A percentile compares a stretch with the other conserved stretches of the same genome.
Evolutionary conservation across 2,329 filamentous ascomycete species (phyloP).

Genomic region (Thelonectria olida): DNA sequence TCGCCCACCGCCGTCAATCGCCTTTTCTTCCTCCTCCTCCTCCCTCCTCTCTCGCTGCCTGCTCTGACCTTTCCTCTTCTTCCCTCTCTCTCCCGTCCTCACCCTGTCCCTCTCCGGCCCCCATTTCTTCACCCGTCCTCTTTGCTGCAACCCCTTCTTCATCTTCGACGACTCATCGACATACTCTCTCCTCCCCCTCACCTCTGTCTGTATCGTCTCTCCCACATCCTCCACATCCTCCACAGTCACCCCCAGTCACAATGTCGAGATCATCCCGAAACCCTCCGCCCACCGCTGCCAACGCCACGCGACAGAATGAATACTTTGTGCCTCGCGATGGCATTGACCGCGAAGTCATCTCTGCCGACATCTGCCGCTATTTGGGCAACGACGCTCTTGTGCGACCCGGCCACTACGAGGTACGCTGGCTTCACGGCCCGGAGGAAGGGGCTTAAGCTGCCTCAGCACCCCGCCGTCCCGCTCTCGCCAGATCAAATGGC

Average conservation of each 20-base stretch:
- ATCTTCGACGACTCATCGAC: slow-evolving; percentile 26
- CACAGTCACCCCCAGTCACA: slow-evolving; percentile 40
- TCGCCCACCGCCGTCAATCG: slow-evolving; percentile 38
- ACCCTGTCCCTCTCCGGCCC: slow-evolving; percentile 29
- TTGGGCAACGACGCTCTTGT: slow-evolving; percentile 84
- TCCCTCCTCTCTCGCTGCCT: slow-evolving; percentile 36
- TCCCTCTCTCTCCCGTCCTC: slow-evolving; percentile 33
- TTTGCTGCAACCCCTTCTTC: slow-evolving; percentile 22
- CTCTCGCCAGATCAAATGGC: slow-evolving; percentile 33
- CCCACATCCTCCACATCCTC: slow-evolving; percentile 23
- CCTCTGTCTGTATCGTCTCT: slow-evolving; percentile 30
- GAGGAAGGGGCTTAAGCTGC: neutral
- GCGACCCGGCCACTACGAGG: slow-evolving; percentile 78
- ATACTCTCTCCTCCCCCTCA: slow-evolving; percentile 30
- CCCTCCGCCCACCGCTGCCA: slow-evolving; percentile 46
- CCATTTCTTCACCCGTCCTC: slow-evolving; percentile 26
- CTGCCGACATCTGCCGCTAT: slow-evolving; percentile 85
- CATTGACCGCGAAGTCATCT: slow-evolving; percentile 86
- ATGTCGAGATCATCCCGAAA: slow-evolving; percentile 53
- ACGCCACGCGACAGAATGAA: slow-evolving; percentile 71
- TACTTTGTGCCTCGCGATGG: slow-evolving; percentile 84
- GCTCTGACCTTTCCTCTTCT: slow-evolving; percentile 28
- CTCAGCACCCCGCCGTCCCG: neutral
- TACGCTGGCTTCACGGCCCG: slow-evolving; percentile 46
- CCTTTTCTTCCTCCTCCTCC: slow-evolving; percentile 44